Percentiles rank a stretch among this genome's conserved stretches.
Conservation (phyloP, 208 protist species). For the Acanthamoeba polyphaga region DNA sequence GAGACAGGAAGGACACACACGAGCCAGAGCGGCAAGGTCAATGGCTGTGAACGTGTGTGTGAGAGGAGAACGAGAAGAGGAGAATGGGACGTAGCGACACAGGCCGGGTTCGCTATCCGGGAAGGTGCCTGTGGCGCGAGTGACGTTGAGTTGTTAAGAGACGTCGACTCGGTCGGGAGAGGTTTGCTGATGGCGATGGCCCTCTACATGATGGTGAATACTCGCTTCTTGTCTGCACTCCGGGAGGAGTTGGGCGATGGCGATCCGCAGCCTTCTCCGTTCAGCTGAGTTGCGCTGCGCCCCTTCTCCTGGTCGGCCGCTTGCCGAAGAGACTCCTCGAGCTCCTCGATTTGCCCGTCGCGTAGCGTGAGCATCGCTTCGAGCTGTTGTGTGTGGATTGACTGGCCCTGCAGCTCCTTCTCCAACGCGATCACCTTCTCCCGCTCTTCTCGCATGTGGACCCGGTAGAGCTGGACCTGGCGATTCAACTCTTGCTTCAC, state of each 20-base stretch:
- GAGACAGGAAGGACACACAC: neutral
- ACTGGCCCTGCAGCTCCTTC: constrained; percentile 53
- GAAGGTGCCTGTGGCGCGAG: too few relatives aligned
- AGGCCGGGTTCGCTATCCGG: neutral
- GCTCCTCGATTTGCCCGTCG: neutral
- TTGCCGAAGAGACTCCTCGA: constrained; percentile 12
- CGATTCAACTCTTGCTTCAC: constrained; percentile 72
- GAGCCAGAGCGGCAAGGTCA: neutral
- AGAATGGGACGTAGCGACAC: too few relatives aligned
- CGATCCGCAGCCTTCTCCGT: neutral
- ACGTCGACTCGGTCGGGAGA: too few relatives aligned
- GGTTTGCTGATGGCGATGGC: too few relatives aligned
- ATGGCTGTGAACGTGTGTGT: neutral
- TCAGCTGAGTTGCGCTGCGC: neutral
- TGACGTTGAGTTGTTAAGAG: too few relatives aligned
- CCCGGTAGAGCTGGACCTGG: constrained; percentile 40
- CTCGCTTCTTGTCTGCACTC: constrained; percentile 42
- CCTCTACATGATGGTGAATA: neutral
- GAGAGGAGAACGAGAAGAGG: neutral
- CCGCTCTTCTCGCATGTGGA: constrained; percentile 52
- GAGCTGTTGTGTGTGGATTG: constrained; percentile 23
- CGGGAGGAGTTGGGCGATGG: neutral
- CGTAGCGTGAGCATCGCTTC: constrained; percentile 26
- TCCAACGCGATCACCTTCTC: constrained; percentile 34
- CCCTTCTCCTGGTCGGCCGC: neutral